Evolutionary conservation across 2,329 filamentous ascomycete genomes (phyloP), one percentile per base, ranked within the genome.

Genomic region (Aspergillus oerlinghausenensis): DNA sequence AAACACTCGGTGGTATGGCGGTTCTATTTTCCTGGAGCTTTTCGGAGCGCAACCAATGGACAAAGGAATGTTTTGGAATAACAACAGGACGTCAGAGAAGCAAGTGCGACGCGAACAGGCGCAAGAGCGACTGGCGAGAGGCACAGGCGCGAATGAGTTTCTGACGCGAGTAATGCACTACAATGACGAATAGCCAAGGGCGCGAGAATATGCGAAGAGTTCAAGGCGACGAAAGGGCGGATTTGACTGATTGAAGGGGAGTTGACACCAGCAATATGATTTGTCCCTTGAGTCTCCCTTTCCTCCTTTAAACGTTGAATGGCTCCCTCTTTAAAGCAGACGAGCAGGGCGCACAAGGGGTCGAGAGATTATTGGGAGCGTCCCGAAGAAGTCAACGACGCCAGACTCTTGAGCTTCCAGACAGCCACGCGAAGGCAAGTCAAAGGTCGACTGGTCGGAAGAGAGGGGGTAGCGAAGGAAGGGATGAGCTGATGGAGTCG

Each of bases 1-100:
- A 63, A 55, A 59, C 57, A 55, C 29, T 57, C 49, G 52, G 42
- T 53, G 42, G 56, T 56, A 54, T 49, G 38, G 29, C 42, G 52
- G 53, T 51, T 50, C 43, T 49, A 26, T 38, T 47, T 40, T 51
- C 50, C 48, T 32, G 51, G 52, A 52, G 56, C 52, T 55, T 57
- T 49, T 57, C 47, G 52, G 57, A 57, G 48, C 55, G 58, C 62
- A 60, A 57, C 55, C 42, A 47, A 52, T 52, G 38, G 47, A 55
- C 55, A 55, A 38, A 59, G 63, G 67, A 69, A 69, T 70, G 68
- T 70, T 70, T 70, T 67, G 69, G 58, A 55, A 48, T 59, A 60
- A 55, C 55, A 60, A 65, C 64, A 60, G 58, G 51, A 63, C 59
- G 65, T 66, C 55, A 59, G 61, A 63, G 57, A 61, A 59, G 57